Base-by-base conservation (phyloP, 1,284 basidiomycete genomes). In the Ceratobasidium sp. region DNA sequence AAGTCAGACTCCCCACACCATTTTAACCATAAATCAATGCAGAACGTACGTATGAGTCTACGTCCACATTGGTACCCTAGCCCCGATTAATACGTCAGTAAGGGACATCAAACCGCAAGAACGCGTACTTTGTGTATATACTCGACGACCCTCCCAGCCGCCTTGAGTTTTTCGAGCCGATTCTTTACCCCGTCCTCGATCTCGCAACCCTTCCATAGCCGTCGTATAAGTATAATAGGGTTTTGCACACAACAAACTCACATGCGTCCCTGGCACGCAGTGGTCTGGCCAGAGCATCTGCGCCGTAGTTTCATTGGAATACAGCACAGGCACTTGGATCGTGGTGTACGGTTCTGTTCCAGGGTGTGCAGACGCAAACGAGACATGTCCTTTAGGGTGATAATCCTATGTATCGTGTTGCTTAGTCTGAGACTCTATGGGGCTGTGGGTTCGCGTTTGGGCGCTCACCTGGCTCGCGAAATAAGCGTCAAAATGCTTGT, bases 261-360 rank as follows among this genome's bases (percentile, higher is more conserved):
- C 71, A 41, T 66, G 78, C 29, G 83, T 84, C 61, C 80, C 83
- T 59, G 81, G 81, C 54, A 89, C 85, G 78, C 88, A 88, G 80
- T 90, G 89, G 63, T 85, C 86, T 1, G 89, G 89, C 89, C 89
- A 90, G 16, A 90, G 81, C 58, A 84, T 83, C 76, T 86, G 85
- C 73, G 80, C 77, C 74, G 84, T 81, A 41, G 79, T 81, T 78
- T 84, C 81, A 4, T 77, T 76, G 81, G 78, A 82, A 82, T 73
- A 74, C 74, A 79, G 82, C 80, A 72, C 80, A 80, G 78, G 81
- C 7, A 86, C 79, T 24, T 77, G 75, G 74, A 84, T 81, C 53
- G 82, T 80, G 0, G 80, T 78, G 80, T 87, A 89, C 3, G 85
- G 81, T 76, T 81, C 7, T 78, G 80, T 69, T 77, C 79, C 37